Percentiles rank a stretch among this genome's conserved stretches.
These are phyloP conservation scores for Fusarium sp. DNA, from an alignment of 2,329 filamentous ascomycete species.

Conservation along the genomic window DNA sequence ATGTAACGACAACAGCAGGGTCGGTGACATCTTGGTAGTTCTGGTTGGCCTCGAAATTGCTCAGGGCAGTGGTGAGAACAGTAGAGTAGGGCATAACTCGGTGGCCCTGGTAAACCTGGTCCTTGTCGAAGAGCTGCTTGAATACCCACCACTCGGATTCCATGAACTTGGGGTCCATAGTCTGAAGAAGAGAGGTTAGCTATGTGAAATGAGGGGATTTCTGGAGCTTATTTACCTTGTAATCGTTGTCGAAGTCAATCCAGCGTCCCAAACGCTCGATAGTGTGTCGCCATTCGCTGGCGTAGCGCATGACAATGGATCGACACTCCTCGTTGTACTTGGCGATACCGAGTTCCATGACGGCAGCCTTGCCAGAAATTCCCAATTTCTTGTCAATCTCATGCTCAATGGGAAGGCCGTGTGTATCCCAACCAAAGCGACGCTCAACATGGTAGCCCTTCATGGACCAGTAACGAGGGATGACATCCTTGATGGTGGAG, in stretches of 20 bases:
- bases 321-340: conserved; percentile 94
- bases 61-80: conserved; percentile 86
- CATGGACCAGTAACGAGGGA: conserved; percentile 97
- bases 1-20: conserved; percentile 88
- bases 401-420: conserved; percentile 94
- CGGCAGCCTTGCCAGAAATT: conserved; percentile 88
- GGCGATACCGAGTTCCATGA: conserved; percentile 85
- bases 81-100: conserved; percentile 97
- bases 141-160: conserved; percentile 98
- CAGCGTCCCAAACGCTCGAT: conserved; percentile 91
- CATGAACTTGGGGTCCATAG: conserved; percentile 96
- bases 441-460: conserved; percentile 93
- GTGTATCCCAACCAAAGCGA: conserved; percentile 94
- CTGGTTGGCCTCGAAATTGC: conserved; percentile 93
- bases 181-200: conserved; percentile 62
- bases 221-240: conserved; percentile 71
- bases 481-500: conserved; percentile 97
- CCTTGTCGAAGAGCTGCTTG: conserved; percentile 92
- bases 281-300: conserved; percentile 86
- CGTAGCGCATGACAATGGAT: conserved; percentile 92
- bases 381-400: conserved; percentile 97
- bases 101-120: conserved; percentile 88
- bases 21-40: conserved; percentile 96
- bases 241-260: conserved; percentile 98
- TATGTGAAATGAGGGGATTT: not conserved